Percentiles rank a stretch among this genome's conserved stretches.
These are phyloP conservation scores for Pythium scleroteichum DNA, from an alignment of 352 stramenopile genomes.

Conservation along the genomic window DNA sequence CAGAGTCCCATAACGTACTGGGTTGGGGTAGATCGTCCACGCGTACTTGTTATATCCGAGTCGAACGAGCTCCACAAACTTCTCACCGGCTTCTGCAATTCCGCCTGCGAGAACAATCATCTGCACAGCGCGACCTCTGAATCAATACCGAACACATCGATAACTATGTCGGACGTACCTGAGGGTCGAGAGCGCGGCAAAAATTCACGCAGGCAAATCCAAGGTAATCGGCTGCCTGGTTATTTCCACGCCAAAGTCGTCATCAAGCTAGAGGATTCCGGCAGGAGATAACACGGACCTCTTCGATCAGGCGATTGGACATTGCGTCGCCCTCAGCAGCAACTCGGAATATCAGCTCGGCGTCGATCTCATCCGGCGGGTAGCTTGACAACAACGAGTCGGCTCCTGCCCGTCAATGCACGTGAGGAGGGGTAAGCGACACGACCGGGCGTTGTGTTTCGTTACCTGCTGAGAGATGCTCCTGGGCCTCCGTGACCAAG, in stretches of 20 bases:
- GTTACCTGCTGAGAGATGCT: slow-evolving; percentile 59
- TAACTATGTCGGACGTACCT: slow-evolving; percentile 35
- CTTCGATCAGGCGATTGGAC: slow-evolving; percentile 66
- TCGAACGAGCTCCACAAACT: slow-evolving; percentile 68
- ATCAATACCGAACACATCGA: neutral
- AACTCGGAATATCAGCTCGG: slow-evolving; percentile 71
- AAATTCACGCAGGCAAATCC: slow-evolving; percentile 84
- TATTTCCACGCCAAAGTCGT: neutral
- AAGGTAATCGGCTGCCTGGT: slow-evolving; percentile 76
- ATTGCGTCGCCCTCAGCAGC: slow-evolving; percentile 66
- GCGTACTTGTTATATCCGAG: slow-evolving; percentile 64
- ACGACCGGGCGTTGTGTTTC: neutral
- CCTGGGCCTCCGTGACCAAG: slow-evolving; percentile 61
- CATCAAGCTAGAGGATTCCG: neutral
- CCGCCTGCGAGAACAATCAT: slow-evolving; percentile 81
- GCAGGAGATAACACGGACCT: slow-evolving; percentile 31
- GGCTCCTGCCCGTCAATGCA: slow-evolving; percentile 28
- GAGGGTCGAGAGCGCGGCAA: slow-evolving; percentile 68
- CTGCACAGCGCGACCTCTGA: slow-evolving; percentile 25
- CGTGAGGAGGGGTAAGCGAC: too few relatives aligned
- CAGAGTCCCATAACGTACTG: slow-evolving; percentile 35
- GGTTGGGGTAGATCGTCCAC: slow-evolving; percentile 73
- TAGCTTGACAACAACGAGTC: slow-evolving; percentile 50
- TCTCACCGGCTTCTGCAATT: slow-evolving; percentile 70
- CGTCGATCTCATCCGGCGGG: slow-evolving; percentile 54